Base-by-base conservation (phyloP, 2,329 filamentous ascomycete species). In the Nectriaceae sp. region DNA sequence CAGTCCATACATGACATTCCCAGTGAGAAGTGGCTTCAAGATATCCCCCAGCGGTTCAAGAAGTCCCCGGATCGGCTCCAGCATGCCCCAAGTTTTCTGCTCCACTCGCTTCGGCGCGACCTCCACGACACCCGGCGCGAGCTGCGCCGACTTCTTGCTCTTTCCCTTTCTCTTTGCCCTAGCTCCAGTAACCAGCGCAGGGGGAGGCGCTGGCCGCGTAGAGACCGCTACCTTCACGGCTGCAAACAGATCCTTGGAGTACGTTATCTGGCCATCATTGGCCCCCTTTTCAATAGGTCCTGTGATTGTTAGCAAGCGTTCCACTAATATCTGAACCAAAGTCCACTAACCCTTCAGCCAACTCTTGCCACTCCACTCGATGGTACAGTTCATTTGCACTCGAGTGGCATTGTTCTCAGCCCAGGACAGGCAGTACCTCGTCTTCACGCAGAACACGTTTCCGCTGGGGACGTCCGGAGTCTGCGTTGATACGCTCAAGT, bases 291-390 rank as follows among this genome's bases (percentile, higher is more conserved):
- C 94, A 59, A 99, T 99, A 2, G 94, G 89, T 54, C 89, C 91
- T 96, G 56, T 29, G 37, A 44, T 18, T 26, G 49, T 77, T 55
- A 75, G 68, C 42, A 50, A 41, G 20, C 11, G 16, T 21, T 21
- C 15, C 19, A 20, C 13, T n/a, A 38, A 18, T 11, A 33, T 11
- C 33, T 39, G 26, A 10, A 15, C 6, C 33, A 19, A 0, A 41
- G 21, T 39, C n/a, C 5, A 65, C 76, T 66, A 75, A 95, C 92
- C 90, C 75, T 94, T 97, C 39, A 99, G 75, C 94, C 94, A 99
- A 74, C 92, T 97, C 78, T 97, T 99, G 60, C 92, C 92, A 3
- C 87, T 87, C 95, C 95, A 99, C 65, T 99, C 95, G 37, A 97
- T 89, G 2, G 85, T 87, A 67, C 90, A 97, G 57, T 87, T 97